Base-by-base conservation (phyloP, 2,329 filamentous ascomycete species). In the Paramyrothecium sp. region DNA sequence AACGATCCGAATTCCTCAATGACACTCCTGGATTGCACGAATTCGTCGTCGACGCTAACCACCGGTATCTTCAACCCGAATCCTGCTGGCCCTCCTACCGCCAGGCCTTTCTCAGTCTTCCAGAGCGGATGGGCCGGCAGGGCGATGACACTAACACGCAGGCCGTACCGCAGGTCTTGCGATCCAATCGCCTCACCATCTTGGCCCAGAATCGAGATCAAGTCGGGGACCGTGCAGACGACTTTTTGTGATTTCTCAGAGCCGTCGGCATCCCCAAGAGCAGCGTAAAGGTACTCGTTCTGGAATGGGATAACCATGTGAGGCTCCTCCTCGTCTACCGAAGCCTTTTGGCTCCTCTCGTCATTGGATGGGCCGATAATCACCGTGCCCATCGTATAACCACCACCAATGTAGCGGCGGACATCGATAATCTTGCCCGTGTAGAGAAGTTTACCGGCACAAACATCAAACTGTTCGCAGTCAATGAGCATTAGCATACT, bases 101-200 rank as follows among this genome's bases (percentile, higher is more conserved):
- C 67, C 55, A 75, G 66, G 0, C 68, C 74, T 53, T 65, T 63
- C 3, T 70, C 68, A 1, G 69, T 74, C 63, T 70, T 80, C 81
- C 81, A 84, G 12, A 81, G 61, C 0, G 80, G 78, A 57, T 81
- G 78, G 1, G 78, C 76, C 2, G 79, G 72, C 33, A 84, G 68
- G 0, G 73, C 81, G 57, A 84, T 77, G 1, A 84, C 80, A 33
- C 67, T 77, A 0, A 83, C 81, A 3, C 75, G 70, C 3, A 83
- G 61, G 0, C 81, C 81, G 55, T 83, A 84, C 11, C 80, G 72
- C 30, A 81, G 67, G 22, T 83, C 80, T 16, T 78, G 76, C 1
- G 80, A 78, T 0, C 80, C 80, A 4, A 83, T 72, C 0, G 79
- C 80, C 52, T 79, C 78, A 0, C 80, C 79, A 51, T 81, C 78